Percentiles rank a stretch among this genome's conserved stretches.
phyloP scores from a whole-genome alignment of 768 basidiomycete species.

The Saitozyma podzolica region DNA sequence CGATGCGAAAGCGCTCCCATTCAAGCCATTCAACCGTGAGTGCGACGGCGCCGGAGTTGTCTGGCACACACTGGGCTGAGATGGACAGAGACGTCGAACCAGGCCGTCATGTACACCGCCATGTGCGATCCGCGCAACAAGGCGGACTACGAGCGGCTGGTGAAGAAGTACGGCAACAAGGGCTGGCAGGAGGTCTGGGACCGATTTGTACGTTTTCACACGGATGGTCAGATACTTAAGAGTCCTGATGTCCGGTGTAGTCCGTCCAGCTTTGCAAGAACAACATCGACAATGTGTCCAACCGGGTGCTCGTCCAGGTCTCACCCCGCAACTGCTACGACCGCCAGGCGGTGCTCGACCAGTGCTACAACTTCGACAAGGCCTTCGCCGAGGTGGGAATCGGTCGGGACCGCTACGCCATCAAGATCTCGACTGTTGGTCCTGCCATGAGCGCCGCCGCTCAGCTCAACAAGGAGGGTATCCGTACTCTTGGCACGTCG shows the following conservation, averaged over 20 bases:
- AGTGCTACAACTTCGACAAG: not conserved
- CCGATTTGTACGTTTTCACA: conserved; percentile 2
- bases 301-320: conserved; percentile 3
- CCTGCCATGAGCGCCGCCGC: conserved; percentile 59
- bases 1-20: conserved; percentile 2
- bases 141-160: not conserved
- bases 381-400: conserved; percentile 4
- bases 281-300: conserved; percentile 6
- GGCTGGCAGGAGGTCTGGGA: not conserved
- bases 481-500: conserved; percentile 60
- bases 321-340: conserved; percentile 2
- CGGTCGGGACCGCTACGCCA: conserved; percentile 44
- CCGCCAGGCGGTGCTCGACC: not conserved
- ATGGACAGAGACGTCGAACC: conserved; percentile 5
- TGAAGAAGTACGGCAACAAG: not conserved
- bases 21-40: conserved; percentile 8
- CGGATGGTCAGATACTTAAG: not conserved
- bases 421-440: conserved; percentile 63
- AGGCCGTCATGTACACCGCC: not conserved
- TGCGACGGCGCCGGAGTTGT: not conserved
- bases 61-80: no score
- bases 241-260: not conserved
- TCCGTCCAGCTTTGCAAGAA: conserved; percentile 4
- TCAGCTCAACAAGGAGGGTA: conserved; percentile 56
- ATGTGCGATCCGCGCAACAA: not conserved